Base-by-base conservation (phyloP, 2,329 filamentous ascomycete genomes). In the Stachybotrys chlorohalonatus region DNA sequence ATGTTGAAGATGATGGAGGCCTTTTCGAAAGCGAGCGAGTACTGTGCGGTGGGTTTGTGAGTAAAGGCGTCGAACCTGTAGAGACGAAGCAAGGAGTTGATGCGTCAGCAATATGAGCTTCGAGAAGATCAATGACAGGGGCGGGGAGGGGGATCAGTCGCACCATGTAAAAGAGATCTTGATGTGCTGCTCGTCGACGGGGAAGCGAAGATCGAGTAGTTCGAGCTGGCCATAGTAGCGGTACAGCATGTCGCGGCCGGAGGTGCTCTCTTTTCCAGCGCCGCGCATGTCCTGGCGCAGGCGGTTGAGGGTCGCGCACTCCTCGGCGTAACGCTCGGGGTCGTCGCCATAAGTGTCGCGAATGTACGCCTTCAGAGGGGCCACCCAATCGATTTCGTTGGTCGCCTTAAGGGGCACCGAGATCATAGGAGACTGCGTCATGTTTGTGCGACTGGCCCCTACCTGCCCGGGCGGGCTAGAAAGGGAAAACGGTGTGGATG, bases 1-100 rank as follows among this genome's bases (percentile, higher is more conserved):
- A 99, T 99, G 73, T 99, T 99, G 80, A 99, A 99, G 65, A 99
- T 96, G 67, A 99, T 95, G 64, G 93, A 97, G 13, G 94, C 94
- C 70, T 99, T 99, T 71, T 99, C 94, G 69, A 95, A 99, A 51
- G 94, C 94, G 51, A 99, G 80, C 7, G 92, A 96, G 75, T 95
- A 96, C 70, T 99, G 94, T 5, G 92, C 86, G 5, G 94, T 99
- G n/a, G 91, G 82, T 67, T 97, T 96, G 70, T 96, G 92, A 49
- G 94, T 99, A 69, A 99, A 99, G n/a, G 95, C 94, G 71, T 99
- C 94, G 74, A 95, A 97, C 91, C 91, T 96, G 66, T 5, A 42
- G 36, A 42, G 36, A 42, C n/a, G 2, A n/a, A 47, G 15, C 2
- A 9, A 24, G 39, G 46, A 16, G 30, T 48, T 58, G 53, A 62